Conservation (phyloP, 148 eudicot genomes). For the Fagopyrum esculentum region DNA sequence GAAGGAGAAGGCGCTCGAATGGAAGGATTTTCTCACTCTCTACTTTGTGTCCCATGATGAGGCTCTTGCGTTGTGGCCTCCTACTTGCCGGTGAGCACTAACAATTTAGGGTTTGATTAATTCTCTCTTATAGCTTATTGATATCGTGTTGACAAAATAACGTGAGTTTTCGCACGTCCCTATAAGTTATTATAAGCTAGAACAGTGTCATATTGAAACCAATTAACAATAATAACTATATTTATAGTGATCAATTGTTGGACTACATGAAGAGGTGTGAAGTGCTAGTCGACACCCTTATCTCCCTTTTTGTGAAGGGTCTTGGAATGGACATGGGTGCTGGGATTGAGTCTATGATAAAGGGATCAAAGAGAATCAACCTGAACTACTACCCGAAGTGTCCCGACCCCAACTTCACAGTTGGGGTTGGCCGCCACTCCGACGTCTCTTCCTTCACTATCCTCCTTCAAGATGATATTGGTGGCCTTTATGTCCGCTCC, state of each 20-base stretch:
- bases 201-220: not conserved
- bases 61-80: slow-evolving; percentile 45
- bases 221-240: no score
- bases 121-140: no score
- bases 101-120: no score
- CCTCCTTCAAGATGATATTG: slow-evolving; percentile 39
- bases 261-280: slow-evolving; percentile 34
- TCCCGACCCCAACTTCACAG: slow-evolving; percentile 42
- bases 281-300: slow-evolving; percentile 22
- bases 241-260: slow-evolving; percentile 33
- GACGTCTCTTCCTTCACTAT: slow-evolving; percentile 46
- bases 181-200: no score
- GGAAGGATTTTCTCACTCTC: slow-evolving; percentile 54
- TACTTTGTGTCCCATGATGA: slow-evolving; percentile 50
- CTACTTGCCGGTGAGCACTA: slow-evolving; percentile 12
- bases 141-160: no score
- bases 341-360: slow-evolving; percentile 24
- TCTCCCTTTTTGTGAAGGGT: slow-evolving; percentile 27
- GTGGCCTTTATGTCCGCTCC: slow-evolving; percentile 33
- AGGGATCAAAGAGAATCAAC: slow-evolving; percentile 40
- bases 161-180: no score
- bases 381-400: slow-evolving; percentile 50
- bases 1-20: slow-evolving; percentile 44
- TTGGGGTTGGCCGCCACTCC: slow-evolving; percentile 53
- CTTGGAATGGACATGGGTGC: slow-evolving; percentile 21